phyloP scores from a whole-genome alignment of 441 rosid genomes.

The Populus tomentosa region DNA sequence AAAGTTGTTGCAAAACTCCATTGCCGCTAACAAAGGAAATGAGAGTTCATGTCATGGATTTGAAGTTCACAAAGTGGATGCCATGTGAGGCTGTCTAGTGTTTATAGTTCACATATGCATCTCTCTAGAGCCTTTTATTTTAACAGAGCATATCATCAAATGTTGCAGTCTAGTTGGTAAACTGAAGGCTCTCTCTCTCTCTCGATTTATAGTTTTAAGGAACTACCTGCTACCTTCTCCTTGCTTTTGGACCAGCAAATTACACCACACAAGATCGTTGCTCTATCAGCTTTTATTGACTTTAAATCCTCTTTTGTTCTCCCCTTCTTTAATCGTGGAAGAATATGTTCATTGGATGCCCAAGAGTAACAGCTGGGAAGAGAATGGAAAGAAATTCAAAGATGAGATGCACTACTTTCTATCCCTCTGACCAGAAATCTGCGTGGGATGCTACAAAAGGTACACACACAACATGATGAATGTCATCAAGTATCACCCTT shows the following conservation, averaged over 20 bases:
- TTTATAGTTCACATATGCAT: background rate
- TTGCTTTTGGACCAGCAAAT: background rate
- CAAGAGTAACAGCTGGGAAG: background rate
- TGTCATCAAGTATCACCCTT: background rate
- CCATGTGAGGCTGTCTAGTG: background rate
- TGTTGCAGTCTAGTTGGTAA: too few relatives aligned
- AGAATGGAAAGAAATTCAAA: background rate
- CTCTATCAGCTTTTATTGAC: too few relatives aligned
- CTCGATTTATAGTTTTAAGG: background rate
- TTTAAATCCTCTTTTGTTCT: background rate
- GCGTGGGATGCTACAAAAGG: conserved; percentile 26
- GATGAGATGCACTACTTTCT: background rate
- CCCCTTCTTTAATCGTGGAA: background rate
- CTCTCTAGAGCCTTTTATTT: background rate
- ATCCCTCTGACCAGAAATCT: background rate
- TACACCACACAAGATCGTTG: background rate
- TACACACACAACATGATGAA: conserved; percentile 6
- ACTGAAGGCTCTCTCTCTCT: too few relatives aligned
- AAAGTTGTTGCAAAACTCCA: background rate
- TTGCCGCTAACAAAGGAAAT: background rate
- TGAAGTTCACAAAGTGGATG: background rate
- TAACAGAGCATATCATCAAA: too few relatives aligned
- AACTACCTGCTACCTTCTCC: background rate
- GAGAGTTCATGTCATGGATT: background rate
- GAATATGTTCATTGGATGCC: background rate